A percentile compares a stretch with the other conserved stretches of the same genome.
Evolutionary conservation across 352 stramenopile species (phyloP).

Genomic region (Blastocystis sp.): DNA sequence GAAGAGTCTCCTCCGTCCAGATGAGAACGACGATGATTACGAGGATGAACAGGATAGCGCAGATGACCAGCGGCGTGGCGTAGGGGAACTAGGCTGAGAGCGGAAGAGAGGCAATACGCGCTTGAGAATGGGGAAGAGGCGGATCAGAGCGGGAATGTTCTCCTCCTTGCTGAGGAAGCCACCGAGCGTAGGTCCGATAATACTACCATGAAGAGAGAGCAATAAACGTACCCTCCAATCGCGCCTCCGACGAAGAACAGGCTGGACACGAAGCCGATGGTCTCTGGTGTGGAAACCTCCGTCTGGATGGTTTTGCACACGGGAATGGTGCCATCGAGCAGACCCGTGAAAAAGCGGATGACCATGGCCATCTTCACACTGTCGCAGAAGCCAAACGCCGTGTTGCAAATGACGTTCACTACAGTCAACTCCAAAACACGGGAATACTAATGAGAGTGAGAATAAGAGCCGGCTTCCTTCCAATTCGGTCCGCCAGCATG

Average conservation of each 20-base stretch:
- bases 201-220: background rate
- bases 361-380: background rate
- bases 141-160: background rate
- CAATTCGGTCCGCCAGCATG: constrained; percentile 8
- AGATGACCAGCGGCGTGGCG: background rate
- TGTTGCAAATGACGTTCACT: constrained; percentile 2
- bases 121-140: background rate
- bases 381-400: background rate
- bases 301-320: constrained; percentile 22
- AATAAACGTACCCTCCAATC: background rate
- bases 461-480: background rate
- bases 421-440: background rate
- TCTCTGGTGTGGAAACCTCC: background rate
- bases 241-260: constrained; percentile 19
- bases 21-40: background rate
- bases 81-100: too few relatives aligned
- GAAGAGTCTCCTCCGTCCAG: constrained; percentile 1
- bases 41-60: background rate
- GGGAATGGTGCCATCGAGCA: constrained; percentile 13
- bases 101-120: background rate
- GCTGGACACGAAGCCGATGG: constrained; percentile 5
- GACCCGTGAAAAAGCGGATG: background rate
- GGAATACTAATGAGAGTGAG: background rate
- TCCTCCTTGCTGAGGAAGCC: constrained; percentile 22
- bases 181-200: background rate